These are phyloP conservation scores for Avicennia marina DNA, from an alignment of 257 asterid genomes.

Conservation along the genomic window DNA sequence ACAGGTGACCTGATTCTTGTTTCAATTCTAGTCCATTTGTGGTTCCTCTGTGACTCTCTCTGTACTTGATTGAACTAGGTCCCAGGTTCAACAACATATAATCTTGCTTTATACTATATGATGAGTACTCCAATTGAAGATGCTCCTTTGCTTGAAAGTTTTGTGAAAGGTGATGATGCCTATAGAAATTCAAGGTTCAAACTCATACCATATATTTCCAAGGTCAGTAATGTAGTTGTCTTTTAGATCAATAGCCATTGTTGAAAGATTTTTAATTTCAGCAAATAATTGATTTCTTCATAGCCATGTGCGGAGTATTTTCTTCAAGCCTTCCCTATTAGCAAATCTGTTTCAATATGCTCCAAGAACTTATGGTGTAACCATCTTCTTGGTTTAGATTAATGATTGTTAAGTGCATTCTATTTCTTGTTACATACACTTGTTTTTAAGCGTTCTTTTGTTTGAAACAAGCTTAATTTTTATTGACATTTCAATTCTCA, in stretches of 20 bases:
- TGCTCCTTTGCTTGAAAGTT: constrained; percentile 85
- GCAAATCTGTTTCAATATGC: no score
- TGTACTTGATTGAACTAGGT: constrained; percentile 42
- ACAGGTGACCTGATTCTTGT: constrained; percentile 51
- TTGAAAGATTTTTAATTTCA: no score
- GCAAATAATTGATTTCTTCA: no score
- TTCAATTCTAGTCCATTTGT: neutral
- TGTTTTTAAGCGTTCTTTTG: neutral
- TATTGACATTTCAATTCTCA: neutral
- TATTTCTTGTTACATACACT: neutral
- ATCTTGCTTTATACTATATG: constrained; percentile 88
- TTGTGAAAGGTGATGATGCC: constrained; percentile 90
- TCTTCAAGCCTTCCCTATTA: no score
- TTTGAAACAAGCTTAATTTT: no score
- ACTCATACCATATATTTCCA: constrained; percentile 95
- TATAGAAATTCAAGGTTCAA: constrained; percentile 96
- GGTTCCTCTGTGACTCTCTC: neutral
- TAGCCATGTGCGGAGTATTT: no score
- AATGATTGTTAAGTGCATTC: neutral
- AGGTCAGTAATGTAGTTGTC: constrained; percentile 41
- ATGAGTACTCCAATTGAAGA: constrained; percentile 82
- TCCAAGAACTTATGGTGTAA: neutral
- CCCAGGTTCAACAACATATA: constrained; percentile 91
- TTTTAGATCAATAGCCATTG: constrained; percentile 6
- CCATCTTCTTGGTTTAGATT: neutral